Percentiles rank a stretch among this genome's conserved stretches.
Evolutionary conservation across 805 yeast genomes (phyloP).

Genomic region (Yamadazyma takamatsuzukensis): DNA sequence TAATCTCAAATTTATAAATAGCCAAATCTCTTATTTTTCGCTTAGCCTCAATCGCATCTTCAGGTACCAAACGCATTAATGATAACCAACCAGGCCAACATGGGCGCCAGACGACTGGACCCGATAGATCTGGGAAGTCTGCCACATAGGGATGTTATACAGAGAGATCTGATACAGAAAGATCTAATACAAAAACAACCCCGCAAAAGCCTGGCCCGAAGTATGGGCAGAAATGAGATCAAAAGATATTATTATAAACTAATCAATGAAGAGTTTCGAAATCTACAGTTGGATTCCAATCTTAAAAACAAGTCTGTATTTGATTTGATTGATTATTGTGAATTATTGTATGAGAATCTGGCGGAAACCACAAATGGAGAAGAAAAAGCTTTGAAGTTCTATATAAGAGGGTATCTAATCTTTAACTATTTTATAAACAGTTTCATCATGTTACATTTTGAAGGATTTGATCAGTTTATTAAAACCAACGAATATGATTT

Average conservation of each 20-base stretch:
- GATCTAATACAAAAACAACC: no score
- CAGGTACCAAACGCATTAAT: no score
- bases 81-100: no score
- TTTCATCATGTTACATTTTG: slow-evolving; percentile 39
- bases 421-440: slow-evolving; percentile 42
- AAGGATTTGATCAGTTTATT: slow-evolving; percentile 39
- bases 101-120: no score
- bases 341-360: slow-evolving; percentile 33
- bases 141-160: no score
- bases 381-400: slow-evolving; percentile 18
- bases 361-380: slow-evolving; percentile 8
- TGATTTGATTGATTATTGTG: slow-evolving; percentile 41
- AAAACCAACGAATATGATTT: slow-evolving; percentile 35
- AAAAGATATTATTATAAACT: slow-evolving; percentile 20
- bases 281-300: slow-evolving; percentile 30
- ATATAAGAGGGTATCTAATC: slow-evolving; percentile 36
- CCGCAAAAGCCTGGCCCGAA: no score
- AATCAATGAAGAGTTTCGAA: slow-evolving; percentile 33
- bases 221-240: slow-evolving; percentile 11
- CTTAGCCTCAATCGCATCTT: no score
- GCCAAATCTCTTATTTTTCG: no score
- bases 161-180: no score
- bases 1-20: no score
- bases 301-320: slow-evolving; percentile 31
- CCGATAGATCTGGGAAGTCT: no score